Evolutionary conservation across 129 eudicot species (phyloP).

Genomic region (Cynara cardunculus): DNA sequence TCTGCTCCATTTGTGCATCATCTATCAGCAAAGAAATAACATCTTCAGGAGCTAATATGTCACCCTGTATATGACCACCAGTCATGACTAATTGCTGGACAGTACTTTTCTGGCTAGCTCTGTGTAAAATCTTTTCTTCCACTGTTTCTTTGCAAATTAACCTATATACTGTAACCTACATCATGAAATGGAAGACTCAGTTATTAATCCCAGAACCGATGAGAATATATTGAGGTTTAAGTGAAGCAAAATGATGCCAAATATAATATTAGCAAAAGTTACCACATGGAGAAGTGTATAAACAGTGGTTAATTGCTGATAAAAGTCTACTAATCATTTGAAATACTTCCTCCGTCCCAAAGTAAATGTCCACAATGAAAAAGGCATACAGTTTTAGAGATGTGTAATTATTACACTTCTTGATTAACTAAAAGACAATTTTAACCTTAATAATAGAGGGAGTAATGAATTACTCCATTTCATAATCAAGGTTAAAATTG

Average conservation of each 20-base stretch:
- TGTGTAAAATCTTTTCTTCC: constrained; percentile 89
- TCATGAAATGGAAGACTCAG: neutral
- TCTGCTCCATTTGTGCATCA: constrained; percentile 91
- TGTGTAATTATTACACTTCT: neutral
- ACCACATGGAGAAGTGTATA: neutral
- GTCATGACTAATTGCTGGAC: constrained; percentile 99
- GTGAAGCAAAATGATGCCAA: neutral
- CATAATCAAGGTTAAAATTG: too few relatives aligned
- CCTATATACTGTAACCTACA: constrained; percentile 92
- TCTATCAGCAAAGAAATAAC: constrained; percentile 90
- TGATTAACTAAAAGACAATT: neutral
- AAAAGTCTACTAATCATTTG: too few relatives aligned
- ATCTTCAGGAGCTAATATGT: constrained; percentile 92
- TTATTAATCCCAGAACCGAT: neutral
- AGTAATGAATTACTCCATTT: too few relatives aligned
- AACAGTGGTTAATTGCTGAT: too few relatives aligned
- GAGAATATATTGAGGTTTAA: neutral
- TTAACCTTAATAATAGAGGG: neutral
- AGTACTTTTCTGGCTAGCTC: constrained; percentile 95
- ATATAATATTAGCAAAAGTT: neutral
- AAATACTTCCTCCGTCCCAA: too few relatives aligned
- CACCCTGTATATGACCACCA: constrained; percentile 99
- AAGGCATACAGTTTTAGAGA: too few relatives aligned
- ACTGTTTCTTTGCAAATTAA: constrained; percentile 95
- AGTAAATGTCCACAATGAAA: too few relatives aligned